Conservation (phyloP, 2,329 filamentous ascomycete genomes). For the Aspergillus viridinutans region DNA sequence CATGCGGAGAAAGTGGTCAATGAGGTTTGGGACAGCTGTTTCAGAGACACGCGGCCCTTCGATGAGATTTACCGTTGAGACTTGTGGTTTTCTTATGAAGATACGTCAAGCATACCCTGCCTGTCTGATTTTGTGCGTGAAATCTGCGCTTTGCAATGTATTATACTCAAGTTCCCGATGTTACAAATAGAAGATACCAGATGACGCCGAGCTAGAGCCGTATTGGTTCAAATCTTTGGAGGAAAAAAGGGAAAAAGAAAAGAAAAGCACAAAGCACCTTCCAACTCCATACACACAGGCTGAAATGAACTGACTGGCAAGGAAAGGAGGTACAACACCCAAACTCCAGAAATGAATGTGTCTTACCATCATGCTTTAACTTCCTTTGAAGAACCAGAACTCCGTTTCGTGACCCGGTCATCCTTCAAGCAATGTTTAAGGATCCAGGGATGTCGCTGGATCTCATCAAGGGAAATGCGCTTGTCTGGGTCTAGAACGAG, state of each 20-base stretch:
- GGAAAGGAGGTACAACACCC: conserved; percentile 13
- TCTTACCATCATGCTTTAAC: conserved; percentile 24
- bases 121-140: neutral
- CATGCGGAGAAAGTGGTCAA: conserved; percentile 87
- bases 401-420: conserved; percentile 42
- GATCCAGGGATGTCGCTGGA: conserved; percentile 92
- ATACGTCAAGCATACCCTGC: neutral
- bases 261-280: conserved; percentile 1
- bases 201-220: conserved; percentile 4
- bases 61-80: conserved; percentile 82
- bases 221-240: neutral
- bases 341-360: conserved; percentile 17
- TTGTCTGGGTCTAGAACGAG: conserved; percentile 92
- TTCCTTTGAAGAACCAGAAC: conserved; percentile 35
- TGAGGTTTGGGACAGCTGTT: conserved; percentile 98
- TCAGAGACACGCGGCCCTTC: conserved; percentile 88
- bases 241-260: neutral
- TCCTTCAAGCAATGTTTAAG: conserved; percentile 79
- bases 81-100: conserved; percentile 2
- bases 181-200: neutral
- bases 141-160: conserved; percentile 6
- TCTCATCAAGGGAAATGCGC: conserved; percentile 81
- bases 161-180: conserved; percentile 1
- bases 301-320: conserved; percentile 4
- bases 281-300: conserved; percentile 13